These are phyloP conservation scores for Sugiyamaella floridensis DNA, from an alignment of 805 yeast species.

Conservation along the genomic window DNA sequence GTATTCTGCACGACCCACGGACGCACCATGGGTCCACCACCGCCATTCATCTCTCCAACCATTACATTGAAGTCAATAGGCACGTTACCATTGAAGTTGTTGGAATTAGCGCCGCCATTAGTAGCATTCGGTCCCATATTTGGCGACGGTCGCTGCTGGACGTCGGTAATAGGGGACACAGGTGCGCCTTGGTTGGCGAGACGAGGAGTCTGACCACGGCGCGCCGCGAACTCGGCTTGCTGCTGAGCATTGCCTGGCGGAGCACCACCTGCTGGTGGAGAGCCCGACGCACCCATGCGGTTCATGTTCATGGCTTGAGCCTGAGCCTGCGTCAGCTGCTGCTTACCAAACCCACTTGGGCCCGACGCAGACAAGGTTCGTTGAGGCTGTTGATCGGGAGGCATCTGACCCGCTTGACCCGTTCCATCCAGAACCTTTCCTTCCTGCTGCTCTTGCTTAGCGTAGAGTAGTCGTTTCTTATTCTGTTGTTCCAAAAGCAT, in stretches of 20 bases:
- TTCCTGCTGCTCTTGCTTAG: constrained; percentile 33
- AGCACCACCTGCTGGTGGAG: constrained; percentile 9
- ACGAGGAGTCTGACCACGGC: constrained; percentile 24
- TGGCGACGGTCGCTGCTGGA: constrained; percentile 8
- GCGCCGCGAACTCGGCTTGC: constrained; percentile 9
- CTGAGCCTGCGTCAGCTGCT: constrained; percentile 5
- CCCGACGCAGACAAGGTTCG: constrained; percentile 25
- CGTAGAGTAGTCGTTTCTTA: constrained; percentile 49
- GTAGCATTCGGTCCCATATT: constrained; percentile 1
- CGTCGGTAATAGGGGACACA: constrained; percentile 20
- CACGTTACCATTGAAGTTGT: constrained; percentile 18
- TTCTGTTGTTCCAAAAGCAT: constrained; percentile 70
- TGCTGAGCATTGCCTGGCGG: constrained; percentile 3
- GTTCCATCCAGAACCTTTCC: constrained; percentile 12
- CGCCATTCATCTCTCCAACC: constrained; percentile 23
- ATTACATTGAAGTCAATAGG: constrained; percentile 28
- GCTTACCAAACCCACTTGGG: constrained; percentile 19
- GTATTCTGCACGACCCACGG: constrained; percentile 15
- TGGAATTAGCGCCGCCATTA: background rate
- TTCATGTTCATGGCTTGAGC: constrained; percentile 3
- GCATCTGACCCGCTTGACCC: constrained; percentile 8
- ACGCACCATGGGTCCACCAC: constrained; percentile 19
- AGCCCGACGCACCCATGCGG: constrained; percentile 6
- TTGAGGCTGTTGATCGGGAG: constrained; percentile 18
- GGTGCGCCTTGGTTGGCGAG: constrained; percentile 25